These are phyloP conservation scores for Aspergillus sp. DNA, from an alignment of 2,329 filamentous ascomycete genomes.

Conservation along the genomic window DNA sequence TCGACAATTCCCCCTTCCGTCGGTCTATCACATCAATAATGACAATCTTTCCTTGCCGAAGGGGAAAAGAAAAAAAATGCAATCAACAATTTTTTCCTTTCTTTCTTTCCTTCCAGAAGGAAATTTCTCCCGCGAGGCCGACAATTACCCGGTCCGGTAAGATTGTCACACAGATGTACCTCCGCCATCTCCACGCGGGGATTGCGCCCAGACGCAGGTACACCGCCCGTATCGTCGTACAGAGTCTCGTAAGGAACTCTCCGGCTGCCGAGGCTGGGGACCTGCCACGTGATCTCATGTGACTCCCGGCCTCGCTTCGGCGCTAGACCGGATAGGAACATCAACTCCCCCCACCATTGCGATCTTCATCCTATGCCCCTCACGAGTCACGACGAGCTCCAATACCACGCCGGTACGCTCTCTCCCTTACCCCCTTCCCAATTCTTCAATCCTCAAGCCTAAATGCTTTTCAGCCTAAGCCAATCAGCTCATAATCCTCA, in stretches of 20 bases:
- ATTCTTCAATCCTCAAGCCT: background rate
- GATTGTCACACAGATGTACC: constrained; percentile 13
- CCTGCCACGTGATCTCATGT: constrained; percentile 3
- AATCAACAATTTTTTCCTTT: background rate
- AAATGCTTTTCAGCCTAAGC: background rate
- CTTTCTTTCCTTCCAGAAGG: background rate
- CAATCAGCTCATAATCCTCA: constrained; percentile 58
- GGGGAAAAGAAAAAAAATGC: background rate
- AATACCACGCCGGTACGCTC: constrained; percentile 27
- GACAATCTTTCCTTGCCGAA: background rate
- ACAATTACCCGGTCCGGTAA: constrained; percentile 17
- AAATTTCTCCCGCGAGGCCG: constrained; percentile 2
- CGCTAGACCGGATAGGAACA: background rate
- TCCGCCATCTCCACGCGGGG: constrained; percentile 6
- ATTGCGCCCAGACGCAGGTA: background rate
- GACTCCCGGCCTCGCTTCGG: background rate
- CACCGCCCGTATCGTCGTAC: constrained; percentile 1
- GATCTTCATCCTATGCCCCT: background rate
- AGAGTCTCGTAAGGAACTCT: background rate
- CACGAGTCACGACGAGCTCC: no score
- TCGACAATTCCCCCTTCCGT: background rate
- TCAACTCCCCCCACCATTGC: background rate
- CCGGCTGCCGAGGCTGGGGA: background rate
- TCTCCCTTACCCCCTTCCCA: background rate
- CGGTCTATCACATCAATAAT: background rate